A percentile compares a stretch with the other conserved stretches of the same genome.
Evolutionary conservation across 495 filamentous ascomycete species (phyloP).

Genomic region (Trichoderma virens): DNA sequence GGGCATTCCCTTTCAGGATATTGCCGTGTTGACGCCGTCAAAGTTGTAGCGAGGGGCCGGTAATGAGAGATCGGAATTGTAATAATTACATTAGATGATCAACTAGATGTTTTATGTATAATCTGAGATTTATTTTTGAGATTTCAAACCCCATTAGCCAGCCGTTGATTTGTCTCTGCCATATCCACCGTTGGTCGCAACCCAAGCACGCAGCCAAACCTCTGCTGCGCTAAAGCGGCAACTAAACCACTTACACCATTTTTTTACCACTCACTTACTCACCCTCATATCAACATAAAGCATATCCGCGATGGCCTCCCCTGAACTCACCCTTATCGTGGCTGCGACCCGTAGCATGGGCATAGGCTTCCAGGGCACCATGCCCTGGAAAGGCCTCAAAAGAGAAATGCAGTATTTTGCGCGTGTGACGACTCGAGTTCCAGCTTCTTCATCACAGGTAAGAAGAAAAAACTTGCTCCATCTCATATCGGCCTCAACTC

Average conservation of each 20-base stretch:
- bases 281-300: neutral
- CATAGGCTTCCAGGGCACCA: slow-evolving; percentile 69
- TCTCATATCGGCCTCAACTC: neutral
- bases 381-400: slow-evolving; percentile 85
- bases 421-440: slow-evolving; percentile 67
- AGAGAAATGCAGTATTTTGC: slow-evolving; percentile 93
- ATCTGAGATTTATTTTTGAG: no score
- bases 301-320: slow-evolving; percentile 26
- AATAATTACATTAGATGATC: no score
- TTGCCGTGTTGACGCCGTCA: slow-evolving; percentile 24
- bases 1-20: slow-evolving; percentile 28
- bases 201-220: neutral
- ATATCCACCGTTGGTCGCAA: no score
- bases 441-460: slow-evolving; percentile 17
- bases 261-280: neutral
- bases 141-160: no score
- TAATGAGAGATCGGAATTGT: no score
- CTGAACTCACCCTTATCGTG: slow-evolving; percentile 64
- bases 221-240: neutral
- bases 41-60: slow-evolving; percentile 15
- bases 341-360: slow-evolving; percentile 72
- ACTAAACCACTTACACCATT: neutral
- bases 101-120: no score
- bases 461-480: neutral
- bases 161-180: no score